Base-by-base conservation (phyloP, 2,329 filamentous ascomycete genomes). In the Chaetomiaceae sp. region DNA sequence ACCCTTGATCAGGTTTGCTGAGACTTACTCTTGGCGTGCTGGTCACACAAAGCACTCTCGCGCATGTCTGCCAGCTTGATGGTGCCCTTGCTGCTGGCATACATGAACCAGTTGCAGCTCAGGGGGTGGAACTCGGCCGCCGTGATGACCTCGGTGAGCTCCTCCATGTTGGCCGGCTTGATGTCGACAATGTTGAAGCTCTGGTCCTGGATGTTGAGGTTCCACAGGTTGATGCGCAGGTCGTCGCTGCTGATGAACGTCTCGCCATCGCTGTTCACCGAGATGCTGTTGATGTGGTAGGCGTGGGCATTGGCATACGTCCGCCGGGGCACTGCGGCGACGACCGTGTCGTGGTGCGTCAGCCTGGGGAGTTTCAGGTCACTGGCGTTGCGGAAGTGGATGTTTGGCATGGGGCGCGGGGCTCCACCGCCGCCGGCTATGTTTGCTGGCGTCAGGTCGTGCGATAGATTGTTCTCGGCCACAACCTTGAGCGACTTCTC, bases 111-210 rank as follows among this genome's bases (percentile, higher is more conserved):
- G 74, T 99, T 97, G 80, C 94, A 99, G 77, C 91, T 96, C 66
- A 86, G 79, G 6, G 94, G 94, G 68, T 99, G 94, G 67, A 99
- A 99, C 68, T 99, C 94, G 50, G 94, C 94, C 38, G 94, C 94
- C 12, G 94, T 99, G 68, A 99, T 97, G 63, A 99, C 94, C 72
- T 99, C 94, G 0, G 94, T 99, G 61, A 99, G 79, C 76, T 99
- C 94, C 73, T 99, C 94, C 94, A 99, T 99, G 71, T 99, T 99
- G 37, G 94, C 94, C 8, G 94, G 94, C 73, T 99, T 99, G 79
- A 99, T 99, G 71, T 99, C 94, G 58, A 99, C 94, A 69, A 99
- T 99, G 75, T 99, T 99, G 82, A 99, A 99, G 76, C 94, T 97
- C 75, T 97, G 92, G 65, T 97, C 92, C 71, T 99, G 94, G 60